Evolutionary conservation across 176 grass and related monocot genomes (phyloP).

Genomic region (Aegilops longissima): DNA sequence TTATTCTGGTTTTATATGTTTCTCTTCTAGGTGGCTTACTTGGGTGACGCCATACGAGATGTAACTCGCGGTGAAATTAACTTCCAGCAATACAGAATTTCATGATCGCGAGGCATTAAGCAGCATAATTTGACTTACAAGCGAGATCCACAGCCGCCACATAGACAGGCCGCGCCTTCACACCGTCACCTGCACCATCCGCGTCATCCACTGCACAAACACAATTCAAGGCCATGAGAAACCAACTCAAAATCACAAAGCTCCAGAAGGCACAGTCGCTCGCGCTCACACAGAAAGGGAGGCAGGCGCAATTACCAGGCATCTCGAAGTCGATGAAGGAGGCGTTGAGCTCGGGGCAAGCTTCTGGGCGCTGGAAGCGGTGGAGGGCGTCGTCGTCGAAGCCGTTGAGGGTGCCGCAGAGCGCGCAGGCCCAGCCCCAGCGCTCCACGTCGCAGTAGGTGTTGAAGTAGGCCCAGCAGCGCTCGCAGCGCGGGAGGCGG

Average conservation of each 20-base stretch:
- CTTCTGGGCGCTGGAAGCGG: conserved; percentile 50
- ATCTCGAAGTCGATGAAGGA: conserved; percentile 92
- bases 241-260: not conserved
- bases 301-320: conserved; percentile 26
- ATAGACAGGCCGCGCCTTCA: conserved; percentile 79
- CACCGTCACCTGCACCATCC: conserved; percentile 37
- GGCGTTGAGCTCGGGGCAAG: conserved; percentile 69
- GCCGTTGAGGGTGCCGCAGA: conserved; percentile 78
- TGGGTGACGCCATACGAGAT: not conserved
- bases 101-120: not conserved
- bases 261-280: not conserved
- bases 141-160: conserved; percentile 89
- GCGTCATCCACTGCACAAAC: conserved; percentile 60
- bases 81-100: conserved; percentile 11
- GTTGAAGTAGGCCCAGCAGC: conserved; percentile 84
- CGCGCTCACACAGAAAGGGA: not conserved
- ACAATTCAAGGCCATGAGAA: conserved; percentile 10
- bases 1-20: not conserved
- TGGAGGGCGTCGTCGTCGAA: conserved; percentile 53
- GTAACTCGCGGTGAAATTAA: conserved; percentile 9
- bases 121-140: conserved; percentile 51
- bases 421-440: conserved; percentile 82
- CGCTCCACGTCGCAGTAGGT: conserved; percentile 76
- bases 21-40: conserved; percentile 1
- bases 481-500: conserved; percentile 80